Evolutionary conservation across 2,329 filamentous ascomycete genomes (phyloP), one percentile per base, ranked within the genome.

Genomic region (Exophiala xenobiotica): DNA sequence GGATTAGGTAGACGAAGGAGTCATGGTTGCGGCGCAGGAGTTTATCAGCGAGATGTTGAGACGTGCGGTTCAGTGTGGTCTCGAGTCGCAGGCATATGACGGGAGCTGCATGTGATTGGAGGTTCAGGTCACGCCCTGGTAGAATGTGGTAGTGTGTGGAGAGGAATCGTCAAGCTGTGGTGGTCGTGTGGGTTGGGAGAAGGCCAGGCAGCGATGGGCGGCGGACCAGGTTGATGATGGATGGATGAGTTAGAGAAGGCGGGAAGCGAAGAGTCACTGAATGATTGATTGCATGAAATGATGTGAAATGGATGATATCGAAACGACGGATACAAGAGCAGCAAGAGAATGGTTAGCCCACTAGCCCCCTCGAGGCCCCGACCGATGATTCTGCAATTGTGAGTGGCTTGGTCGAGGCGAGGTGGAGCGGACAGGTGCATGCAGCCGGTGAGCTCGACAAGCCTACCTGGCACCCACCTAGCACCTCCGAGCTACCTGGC

Each of bases 71-170:
- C 39, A 38, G 19, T 43, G 35, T 50, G 48, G 47, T 51, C 46
- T 54, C 42, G 46, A 53, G 49, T 53, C 48, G 53, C 33, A 50
- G 52, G 58, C 58, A 58, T 61, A 58, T 61, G 58, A 61, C 58
- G 58, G 46, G 20, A 51, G 37, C 49, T 42, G 46, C 55, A 58
- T 58, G 55, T 58, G 55, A 54, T 54, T 56, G 42, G 46, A 9
- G 47, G 29, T 50, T 46, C 19, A 24, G 33, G 46, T 44, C 47
- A 42, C 42, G 45, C 24, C 16, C n/a, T n/a, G n/a, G n/a, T n/a
- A n/a, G n/a, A n/a, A n/a, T n/a, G n/a, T n/a, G 37, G 45, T 18
- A 22, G 35, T 18, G 49, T 16, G 26, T 20, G 26, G 43, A 38
- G 23, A 45, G 41, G 23, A 23, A 29, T 35, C 8, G 20, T 23